Conservation (phyloP, 257 asterid genomes). For the Eustoma russellianum region DNA sequence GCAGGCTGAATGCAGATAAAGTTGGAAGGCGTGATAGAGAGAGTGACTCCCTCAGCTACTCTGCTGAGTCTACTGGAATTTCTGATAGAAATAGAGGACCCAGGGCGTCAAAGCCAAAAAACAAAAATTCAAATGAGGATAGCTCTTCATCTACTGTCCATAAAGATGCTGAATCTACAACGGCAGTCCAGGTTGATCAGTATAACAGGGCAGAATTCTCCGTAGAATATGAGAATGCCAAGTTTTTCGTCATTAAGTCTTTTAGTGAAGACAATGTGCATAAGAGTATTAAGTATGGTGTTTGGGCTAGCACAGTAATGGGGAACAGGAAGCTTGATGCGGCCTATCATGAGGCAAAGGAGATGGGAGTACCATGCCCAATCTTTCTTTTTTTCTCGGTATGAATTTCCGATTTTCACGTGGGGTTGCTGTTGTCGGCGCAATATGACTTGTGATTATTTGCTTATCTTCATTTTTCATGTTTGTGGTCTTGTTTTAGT, state of each 20-base stretch:
- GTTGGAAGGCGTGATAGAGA: slow-evolving; percentile 84
- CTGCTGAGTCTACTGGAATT: slow-evolving; percentile 51
- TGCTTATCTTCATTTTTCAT: background rate
- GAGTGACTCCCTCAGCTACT: slow-evolving; percentile 36
- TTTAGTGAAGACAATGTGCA: slow-evolving; percentile 97
- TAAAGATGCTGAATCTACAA: slow-evolving; percentile 50
- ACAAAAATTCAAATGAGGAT: slow-evolving; percentile 53
- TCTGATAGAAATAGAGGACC: slow-evolving; percentile 92
- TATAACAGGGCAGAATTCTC: slow-evolving; percentile 60
- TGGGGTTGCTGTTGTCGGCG: too few species aligned
- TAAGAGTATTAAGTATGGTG: slow-evolving; percentile 81
- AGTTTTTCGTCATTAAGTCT: slow-evolving; percentile 89
- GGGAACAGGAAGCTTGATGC: slow-evolving; percentile 96
- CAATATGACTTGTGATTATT: too few species aligned
- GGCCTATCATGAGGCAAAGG: slow-evolving; percentile 72
- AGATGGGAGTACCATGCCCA: slow-evolving; percentile 56
- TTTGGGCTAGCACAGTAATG: slow-evolving; percentile 97
- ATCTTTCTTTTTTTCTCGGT: slow-evolving; percentile 92
- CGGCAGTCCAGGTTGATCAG: slow-evolving; percentile 44
- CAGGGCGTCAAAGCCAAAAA: slow-evolving; percentile 77
- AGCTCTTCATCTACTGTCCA: slow-evolving; percentile 40
- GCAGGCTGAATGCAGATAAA: slow-evolving; percentile 45
- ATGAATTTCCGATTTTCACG: slow-evolving; percentile 14
- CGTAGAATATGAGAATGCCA: slow-evolving; percentile 62
- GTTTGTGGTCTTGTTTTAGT: background rate